Evolutionary conservation across 176 grass and related monocot species (phyloP).

Genomic region (Juncus inflexus): DNA sequence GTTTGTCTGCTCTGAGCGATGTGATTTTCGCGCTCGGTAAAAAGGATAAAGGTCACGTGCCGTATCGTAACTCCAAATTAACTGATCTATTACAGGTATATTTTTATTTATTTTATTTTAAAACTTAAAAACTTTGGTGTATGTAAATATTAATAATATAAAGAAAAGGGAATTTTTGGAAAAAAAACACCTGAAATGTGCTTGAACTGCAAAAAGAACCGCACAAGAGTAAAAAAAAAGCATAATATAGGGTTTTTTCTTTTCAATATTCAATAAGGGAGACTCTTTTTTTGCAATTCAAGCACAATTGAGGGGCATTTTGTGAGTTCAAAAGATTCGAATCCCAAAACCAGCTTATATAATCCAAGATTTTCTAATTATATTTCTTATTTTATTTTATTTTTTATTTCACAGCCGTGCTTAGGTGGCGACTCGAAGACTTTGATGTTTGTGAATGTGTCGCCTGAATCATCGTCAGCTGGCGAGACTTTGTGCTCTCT

Average conservation of each 20-base stretch:
- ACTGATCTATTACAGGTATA: constrained; percentile 88
- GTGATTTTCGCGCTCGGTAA: constrained; percentile 90
- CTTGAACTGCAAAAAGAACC: not conserved
- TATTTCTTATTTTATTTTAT: not conserved
- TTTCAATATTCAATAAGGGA: too few relatives aligned
- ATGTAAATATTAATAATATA: not conserved
- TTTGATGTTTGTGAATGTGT: constrained; percentile 89
- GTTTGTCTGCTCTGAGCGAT: constrained; percentile 79
- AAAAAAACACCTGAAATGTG: not conserved
- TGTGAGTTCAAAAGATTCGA: too few relatives aligned
- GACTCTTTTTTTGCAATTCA: too few relatives aligned
- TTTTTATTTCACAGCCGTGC: constrained; percentile 56
- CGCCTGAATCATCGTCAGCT: constrained; percentile 58
- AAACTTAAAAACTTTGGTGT: not conserved
- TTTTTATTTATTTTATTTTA: not conserved
- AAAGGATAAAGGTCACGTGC: constrained; percentile 72
- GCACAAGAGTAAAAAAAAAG: too few relatives aligned
- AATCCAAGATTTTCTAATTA: too few relatives aligned
- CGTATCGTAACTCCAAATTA: constrained; percentile 91
- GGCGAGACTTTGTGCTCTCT: constrained; percentile 74
- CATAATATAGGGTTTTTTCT: too few relatives aligned
- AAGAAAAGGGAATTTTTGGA: too few relatives aligned
- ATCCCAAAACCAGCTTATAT: too few relatives aligned
- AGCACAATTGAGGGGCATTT: too few relatives aligned
- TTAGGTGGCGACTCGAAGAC: constrained; percentile 94